These are phyloP conservation scores for Persicaria maculosa DNA, from an alignment of 148 eudicot genomes.

Conservation along the genomic window DNA sequence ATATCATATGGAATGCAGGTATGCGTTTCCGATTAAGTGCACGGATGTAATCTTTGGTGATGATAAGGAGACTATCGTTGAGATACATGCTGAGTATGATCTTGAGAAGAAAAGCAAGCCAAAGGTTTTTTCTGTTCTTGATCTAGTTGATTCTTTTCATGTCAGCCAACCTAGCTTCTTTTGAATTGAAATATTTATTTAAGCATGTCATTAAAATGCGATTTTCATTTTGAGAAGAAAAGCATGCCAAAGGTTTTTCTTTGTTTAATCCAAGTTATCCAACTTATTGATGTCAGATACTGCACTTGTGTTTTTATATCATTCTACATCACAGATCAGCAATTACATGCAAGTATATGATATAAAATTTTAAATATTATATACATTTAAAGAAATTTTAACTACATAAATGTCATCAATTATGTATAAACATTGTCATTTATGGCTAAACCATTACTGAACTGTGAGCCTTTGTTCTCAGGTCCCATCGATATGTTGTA, in stretches of 20 bases:
- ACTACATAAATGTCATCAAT: not conserved
- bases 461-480: not conserved
- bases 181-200: not conserved
- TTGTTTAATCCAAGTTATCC: not conserved
- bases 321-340: not conserved
- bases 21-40: conserved; percentile 84
- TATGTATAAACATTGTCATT: not conserved
- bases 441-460: not conserved
- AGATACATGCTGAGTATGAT: conserved; percentile 89
- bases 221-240: not conserved
- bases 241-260: not conserved
- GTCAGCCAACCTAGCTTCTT: not conserved
- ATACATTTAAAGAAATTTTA: not conserved
- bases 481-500: not conserved
- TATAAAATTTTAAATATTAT: not conserved
- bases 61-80: conserved; percentile 79
- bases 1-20: conserved; percentile 33
- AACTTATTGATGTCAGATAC: not conserved
- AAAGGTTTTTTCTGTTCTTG: conserved; percentile 40
- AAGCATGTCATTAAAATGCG: not conserved
- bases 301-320: not conserved
- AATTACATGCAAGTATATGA: not conserved
- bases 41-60: conserved; percentile 78
- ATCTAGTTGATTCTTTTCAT: not conserved
- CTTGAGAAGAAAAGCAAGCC: conserved; percentile 80